Conservation (phyloP, 352 stramenopile genomes). For the Phytopythium chamaehyphon region DNA sequence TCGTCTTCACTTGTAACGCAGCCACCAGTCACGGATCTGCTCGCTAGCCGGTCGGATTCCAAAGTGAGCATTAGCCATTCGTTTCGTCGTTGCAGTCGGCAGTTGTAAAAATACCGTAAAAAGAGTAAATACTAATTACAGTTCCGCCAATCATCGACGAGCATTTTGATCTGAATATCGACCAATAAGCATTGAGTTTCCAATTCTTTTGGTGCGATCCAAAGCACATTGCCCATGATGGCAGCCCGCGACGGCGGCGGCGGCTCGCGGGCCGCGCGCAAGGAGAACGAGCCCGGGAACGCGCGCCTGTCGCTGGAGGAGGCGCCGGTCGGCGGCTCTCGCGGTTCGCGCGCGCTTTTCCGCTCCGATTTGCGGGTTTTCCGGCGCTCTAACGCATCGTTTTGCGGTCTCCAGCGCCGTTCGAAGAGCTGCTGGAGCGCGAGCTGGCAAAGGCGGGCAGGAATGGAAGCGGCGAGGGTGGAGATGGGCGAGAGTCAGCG, state of each 20-base stretch:
- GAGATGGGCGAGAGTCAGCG: neutral
- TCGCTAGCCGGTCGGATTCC: conserved; percentile 2
- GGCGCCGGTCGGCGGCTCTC: conserved; percentile 10
- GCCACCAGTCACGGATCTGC: too few relatives aligned
- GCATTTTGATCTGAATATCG: conserved; percentile 12
- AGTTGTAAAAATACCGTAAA: too few relatives aligned
- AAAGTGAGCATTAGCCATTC: conserved; percentile 9
- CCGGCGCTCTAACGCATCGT: conserved; percentile 1
- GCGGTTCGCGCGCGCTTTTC: conserved; percentile 11
- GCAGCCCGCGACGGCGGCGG: conserved; percentile 7
- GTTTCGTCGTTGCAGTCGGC: too few relatives aligned
- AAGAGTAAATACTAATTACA: neutral
- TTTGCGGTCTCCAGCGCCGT: conserved; percentile 33
- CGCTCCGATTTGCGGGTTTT: neutral
- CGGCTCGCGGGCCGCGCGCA: conserved; percentile 5
- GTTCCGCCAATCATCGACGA: conserved; percentile 6
- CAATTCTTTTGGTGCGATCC: conserved; percentile 6
- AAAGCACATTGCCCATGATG: neutral
- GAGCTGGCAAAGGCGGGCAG: conserved; percentile 40
- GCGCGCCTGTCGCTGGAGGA: conserved; percentile 15
- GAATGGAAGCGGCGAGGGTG: neutral
- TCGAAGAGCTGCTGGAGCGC: conserved; percentile 64
- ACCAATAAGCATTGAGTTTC: conserved; percentile 3
- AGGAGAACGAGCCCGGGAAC: conserved; percentile 22
- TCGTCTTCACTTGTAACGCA: too few relatives aligned